phyloP scores from a whole-genome alignment of 2,329 filamentous ascomycete species.

The Aspergillus thermomutatus region DNA sequence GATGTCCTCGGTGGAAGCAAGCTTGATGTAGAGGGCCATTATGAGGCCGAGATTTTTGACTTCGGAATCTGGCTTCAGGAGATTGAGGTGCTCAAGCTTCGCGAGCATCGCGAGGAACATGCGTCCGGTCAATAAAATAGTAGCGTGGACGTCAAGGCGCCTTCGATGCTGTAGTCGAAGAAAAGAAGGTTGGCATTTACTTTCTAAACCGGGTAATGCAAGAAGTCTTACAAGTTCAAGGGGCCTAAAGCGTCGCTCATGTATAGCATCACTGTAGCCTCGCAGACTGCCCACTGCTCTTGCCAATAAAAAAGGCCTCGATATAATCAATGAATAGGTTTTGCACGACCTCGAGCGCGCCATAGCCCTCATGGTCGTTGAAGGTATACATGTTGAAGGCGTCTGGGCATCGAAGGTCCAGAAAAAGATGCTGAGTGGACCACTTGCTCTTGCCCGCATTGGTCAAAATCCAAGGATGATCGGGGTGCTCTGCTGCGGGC shows the following conservation, averaged over 20 bases:
- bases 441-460: slow-evolving; percentile 2
- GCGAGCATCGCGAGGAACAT: slow-evolving; percentile 42
- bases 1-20: neutral
- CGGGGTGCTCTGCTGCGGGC: slow-evolving; percentile 4
- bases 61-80: slow-evolving; percentile 34
- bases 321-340: slow-evolving; percentile 43
- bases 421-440: slow-evolving; percentile 12
- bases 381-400: slow-evolving; percentile 43
- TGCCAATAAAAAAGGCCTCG: slow-evolving; percentile 35
- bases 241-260: slow-evolving; percentile 7
- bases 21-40: slow-evolving; percentile 36
- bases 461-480: slow-evolving; percentile 5
- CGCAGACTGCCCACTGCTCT: slow-evolving; percentile 43
- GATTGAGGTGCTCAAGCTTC: slow-evolving; percentile 29
- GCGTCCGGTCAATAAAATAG: neutral
- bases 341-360: slow-evolving; percentile 42
- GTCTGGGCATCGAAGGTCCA: slow-evolving; percentile 37
- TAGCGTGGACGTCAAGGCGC: neutral
- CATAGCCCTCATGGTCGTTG: slow-evolving; percentile 43
- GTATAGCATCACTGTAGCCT: slow-evolving; percentile 34
- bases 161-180: slow-evolving; percentile 11
- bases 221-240: slow-evolving; percentile 19
- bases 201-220: neutral
- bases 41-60: slow-evolving; percentile 37
- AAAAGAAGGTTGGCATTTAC: neutral